Evolutionary conservation across 1,139 yeast genomes (phyloP).

Genomic region (Yarrowia galli): DNA sequence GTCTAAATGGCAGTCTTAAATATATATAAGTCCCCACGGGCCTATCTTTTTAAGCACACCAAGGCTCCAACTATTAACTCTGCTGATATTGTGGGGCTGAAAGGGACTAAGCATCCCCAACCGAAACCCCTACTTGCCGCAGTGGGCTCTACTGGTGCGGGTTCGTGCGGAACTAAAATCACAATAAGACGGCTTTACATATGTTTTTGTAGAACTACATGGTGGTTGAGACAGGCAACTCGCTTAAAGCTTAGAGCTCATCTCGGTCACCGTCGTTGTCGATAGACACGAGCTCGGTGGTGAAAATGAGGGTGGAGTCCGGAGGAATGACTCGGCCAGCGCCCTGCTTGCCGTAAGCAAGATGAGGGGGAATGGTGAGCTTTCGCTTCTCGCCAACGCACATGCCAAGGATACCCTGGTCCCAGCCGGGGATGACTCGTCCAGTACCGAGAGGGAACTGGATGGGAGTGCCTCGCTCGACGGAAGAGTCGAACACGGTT

Average conservation of each 20-base stretch:
- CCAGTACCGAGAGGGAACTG: constrained; percentile 74
- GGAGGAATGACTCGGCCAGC: constrained; percentile 81
- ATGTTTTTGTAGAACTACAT: background rate
- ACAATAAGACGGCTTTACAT: background rate
- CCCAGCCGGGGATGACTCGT: constrained; percentile 88
- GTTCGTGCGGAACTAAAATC: background rate
- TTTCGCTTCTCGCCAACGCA: constrained; percentile 87
- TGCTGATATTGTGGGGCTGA: constrained; percentile 5
- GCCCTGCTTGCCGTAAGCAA: constrained; percentile 77
- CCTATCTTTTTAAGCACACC: background rate
- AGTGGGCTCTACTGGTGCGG: background rate
- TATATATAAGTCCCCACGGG: constrained; percentile 1
- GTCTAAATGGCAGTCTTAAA: constrained; percentile 31
- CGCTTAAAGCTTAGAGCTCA: constrained; percentile 26
- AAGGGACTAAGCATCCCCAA: constrained; percentile 10
- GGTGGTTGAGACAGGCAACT: background rate
- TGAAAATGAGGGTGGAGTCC: constrained; percentile 62
- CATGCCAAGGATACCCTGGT: constrained; percentile 78
- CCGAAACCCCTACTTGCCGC: background rate
- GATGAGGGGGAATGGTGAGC: constrained; percentile 74
- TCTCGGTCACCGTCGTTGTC: constrained; percentile 43
- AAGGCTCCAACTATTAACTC: background rate
- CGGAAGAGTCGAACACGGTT: constrained; percentile 76
- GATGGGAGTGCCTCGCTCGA: constrained; percentile 68
- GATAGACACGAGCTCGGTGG: constrained; percentile 49